A percentile compares a stretch with the other conserved stretches of the same genome.
Conservation (phyloP, 2,329 filamentous ascomycete species). For the Biscogniauxia marginata region DNA sequence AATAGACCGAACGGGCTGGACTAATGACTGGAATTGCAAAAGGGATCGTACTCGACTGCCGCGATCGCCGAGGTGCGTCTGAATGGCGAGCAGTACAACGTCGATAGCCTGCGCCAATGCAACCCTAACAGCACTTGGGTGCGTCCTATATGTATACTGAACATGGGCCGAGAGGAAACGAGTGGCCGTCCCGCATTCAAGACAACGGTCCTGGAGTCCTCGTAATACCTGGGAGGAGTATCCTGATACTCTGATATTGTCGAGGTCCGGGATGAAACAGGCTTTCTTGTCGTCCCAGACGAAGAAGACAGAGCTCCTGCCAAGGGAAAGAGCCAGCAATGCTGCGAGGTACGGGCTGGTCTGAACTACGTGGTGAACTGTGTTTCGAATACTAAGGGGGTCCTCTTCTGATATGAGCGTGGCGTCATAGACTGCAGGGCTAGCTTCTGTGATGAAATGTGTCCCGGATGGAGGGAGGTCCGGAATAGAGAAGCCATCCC, state of each 20-base stretch:
- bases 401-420: constrained; percentile 46
- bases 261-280: constrained; percentile 50
- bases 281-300: constrained; percentile 52
- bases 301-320: constrained; percentile 72
- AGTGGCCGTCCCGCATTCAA: constrained; percentile 47
- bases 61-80: constrained; percentile 47
- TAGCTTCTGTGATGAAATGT: constrained; percentile 67
- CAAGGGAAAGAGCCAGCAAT: constrained; percentile 65
- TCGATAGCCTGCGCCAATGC: constrained; percentile 52
- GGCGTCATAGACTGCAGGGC: constrained; percentile 64
- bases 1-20: constrained; percentile 47
- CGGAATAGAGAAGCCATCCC: constrained; percentile 62
- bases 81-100: constrained; percentile 47
- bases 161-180: constrained; percentile 48
- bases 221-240: constrained; percentile 51
- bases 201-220: constrained; percentile 46
- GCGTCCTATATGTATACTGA: constrained; percentile 43
- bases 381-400: constrained; percentile 38
- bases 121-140: constrained; percentile 46
- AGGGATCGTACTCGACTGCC: constrained; percentile 45
- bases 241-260: constrained; percentile 53
- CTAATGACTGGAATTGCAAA: constrained; percentile 51
- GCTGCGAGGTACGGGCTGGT: constrained; percentile 52
- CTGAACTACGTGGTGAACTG: constrained; percentile 44
- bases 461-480: constrained; percentile 41